phyloP scores from a whole-genome alignment of 1,139 yeast species.

The Yamadazyma jaroonii region DNA sequence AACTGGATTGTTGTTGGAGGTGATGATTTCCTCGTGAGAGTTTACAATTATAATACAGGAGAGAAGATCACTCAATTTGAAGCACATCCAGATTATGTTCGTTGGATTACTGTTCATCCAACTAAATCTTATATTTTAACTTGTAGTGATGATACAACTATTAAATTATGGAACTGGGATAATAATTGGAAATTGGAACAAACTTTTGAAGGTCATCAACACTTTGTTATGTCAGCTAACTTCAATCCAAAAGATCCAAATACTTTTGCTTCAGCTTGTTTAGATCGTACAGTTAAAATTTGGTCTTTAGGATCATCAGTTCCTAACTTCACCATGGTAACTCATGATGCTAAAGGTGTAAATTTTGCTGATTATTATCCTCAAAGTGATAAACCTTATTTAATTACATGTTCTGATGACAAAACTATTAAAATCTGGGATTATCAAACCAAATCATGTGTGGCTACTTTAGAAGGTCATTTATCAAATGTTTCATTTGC shows the following conservation, averaged over 20 bases:
- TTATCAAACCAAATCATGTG: conserved; percentile 94
- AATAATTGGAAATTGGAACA: conserved; percentile 87
- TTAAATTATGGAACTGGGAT: conserved; percentile 98
- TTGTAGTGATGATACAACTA: conserved; percentile 87
- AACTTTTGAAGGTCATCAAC: conserved; percentile 92
- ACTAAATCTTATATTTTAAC: conserved; percentile 85
- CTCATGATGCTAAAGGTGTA: conserved; percentile 92
- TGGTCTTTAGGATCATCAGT: conserved; percentile 92
- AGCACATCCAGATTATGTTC: conserved; percentile 96
- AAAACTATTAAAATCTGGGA: conserved; percentile 92
- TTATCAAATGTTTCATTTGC: conserved; percentile 94
- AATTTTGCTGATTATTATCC: conserved; percentile 97
- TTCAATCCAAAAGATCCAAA: conserved; percentile 97
- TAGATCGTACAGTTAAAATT: conserved; percentile 93
- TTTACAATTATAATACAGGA: conserved; percentile 91
- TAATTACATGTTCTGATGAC: conserved; percentile 92
- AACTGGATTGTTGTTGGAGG: conserved; percentile 97
- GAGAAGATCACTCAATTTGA: conserved; percentile 93
- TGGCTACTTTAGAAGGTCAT: conserved; percentile 93
- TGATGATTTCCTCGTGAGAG: conserved; percentile 92
- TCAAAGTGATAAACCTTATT: conserved; percentile 92
- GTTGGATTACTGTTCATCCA: conserved; percentile 93
- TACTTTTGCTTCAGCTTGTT: conserved; percentile 95
- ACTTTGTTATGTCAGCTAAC: conserved; percentile 90
- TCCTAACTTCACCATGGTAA: conserved; percentile 88